Evolutionary conservation across 2,329 filamentous ascomycete species (phyloP).

Genomic region (Camillea tinctor): DNA sequence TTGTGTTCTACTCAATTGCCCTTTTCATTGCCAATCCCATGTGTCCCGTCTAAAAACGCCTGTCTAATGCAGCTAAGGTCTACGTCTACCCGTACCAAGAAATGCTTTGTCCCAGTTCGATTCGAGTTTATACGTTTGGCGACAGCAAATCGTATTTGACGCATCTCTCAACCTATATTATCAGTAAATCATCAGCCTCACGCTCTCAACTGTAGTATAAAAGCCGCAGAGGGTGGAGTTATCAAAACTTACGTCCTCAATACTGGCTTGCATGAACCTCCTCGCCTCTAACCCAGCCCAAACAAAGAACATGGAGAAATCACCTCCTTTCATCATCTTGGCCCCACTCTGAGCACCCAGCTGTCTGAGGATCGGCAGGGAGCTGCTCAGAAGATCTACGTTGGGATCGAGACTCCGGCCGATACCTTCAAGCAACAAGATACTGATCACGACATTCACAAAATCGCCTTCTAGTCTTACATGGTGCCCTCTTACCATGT

Average conservation of each 20-base stretch:
- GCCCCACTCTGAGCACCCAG: constrained; percentile 76
- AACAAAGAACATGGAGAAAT: constrained; percentile 83
- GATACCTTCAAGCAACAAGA: constrained; percentile 90
- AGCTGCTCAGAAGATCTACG: constrained; percentile 80
- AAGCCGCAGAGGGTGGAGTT: not conserved
- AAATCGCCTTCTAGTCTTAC: constrained; percentile 96
- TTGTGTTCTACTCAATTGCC: constrained; percentile 4
- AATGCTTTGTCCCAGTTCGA: constrained; percentile 6
- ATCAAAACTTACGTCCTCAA: constrained; percentile 69
- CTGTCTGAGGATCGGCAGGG: constrained; percentile 85
- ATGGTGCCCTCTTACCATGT: constrained; percentile 89
- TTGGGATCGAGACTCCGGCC: constrained; percentile 83
- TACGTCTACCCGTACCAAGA: constrained; percentile 5
- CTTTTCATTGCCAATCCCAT: not conserved
- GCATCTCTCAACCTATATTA: constrained; percentile 70
- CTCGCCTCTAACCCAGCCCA: constrained; percentile 90
- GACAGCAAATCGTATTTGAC: constrained; percentile 89
- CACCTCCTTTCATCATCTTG: constrained; percentile 67
- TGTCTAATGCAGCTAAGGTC: constrained; percentile 15
- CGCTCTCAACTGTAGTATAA: constrained; percentile 5
- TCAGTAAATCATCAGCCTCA: not conserved
- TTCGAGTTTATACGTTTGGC: constrained; percentile 67
- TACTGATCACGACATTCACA: constrained; percentile 96
- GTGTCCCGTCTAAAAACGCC: constrained; percentile 20
- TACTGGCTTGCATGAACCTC: constrained; percentile 83